Evolutionary conservation across 2,329 filamentous ascomycete genomes (phyloP).

Genomic region (Colletotrichum abscissum): DNA sequence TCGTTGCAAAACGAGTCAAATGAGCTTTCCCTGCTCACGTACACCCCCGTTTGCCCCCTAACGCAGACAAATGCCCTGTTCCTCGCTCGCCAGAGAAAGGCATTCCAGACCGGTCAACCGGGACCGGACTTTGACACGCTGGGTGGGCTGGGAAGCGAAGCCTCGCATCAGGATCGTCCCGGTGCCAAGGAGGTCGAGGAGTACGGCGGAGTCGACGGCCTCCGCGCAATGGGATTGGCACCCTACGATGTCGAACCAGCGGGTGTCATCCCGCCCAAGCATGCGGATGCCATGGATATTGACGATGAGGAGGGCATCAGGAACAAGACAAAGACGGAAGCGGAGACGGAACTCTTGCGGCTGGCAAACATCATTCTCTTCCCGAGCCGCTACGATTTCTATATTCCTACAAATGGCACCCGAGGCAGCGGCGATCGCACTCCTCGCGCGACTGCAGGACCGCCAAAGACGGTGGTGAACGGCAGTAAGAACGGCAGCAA

Average conservation of each 20-base stretch:
- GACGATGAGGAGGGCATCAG: slow-evolving; percentile 41
- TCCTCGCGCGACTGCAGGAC: slow-evolving; percentile 16
- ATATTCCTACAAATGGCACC: slow-evolving; percentile 32
- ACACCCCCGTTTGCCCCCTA: slow-evolving; percentile 64
- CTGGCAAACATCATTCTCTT: slow-evolving; percentile 69
- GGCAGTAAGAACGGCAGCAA: slow-evolving; percentile 6
- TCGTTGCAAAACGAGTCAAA: slow-evolving; percentile 36
- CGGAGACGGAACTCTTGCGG: slow-evolving; percentile 63
- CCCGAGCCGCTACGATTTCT: slow-evolving; percentile 46
- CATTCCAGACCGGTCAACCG: slow-evolving; percentile 64
- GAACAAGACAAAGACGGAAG: slow-evolving; percentile 46
- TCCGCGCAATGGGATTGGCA: slow-evolving; percentile 69
- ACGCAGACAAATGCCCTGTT: slow-evolving; percentile 56
- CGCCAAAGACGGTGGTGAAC: slow-evolving; percentile 19
- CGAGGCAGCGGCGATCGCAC: slow-evolving; percentile 35
- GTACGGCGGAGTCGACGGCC: slow-evolving; percentile 60
- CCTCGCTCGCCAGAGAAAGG: slow-evolving; percentile 58
- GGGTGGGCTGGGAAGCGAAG: slow-evolving; percentile 62
- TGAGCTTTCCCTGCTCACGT: slow-evolving; percentile 62
- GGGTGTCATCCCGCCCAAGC: slow-evolving; percentile 39
- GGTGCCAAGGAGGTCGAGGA: slow-evolving; percentile 63
- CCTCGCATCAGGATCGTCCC: slow-evolving; percentile 59
- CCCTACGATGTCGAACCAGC: slow-evolving; percentile 58
- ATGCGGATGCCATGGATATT: slow-evolving; percentile 41
- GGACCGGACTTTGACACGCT: slow-evolving; percentile 67